Evolutionary conservation across 108 stramenopile genomes (phyloP).

Genomic region (Cyclotella atomus): DNA sequence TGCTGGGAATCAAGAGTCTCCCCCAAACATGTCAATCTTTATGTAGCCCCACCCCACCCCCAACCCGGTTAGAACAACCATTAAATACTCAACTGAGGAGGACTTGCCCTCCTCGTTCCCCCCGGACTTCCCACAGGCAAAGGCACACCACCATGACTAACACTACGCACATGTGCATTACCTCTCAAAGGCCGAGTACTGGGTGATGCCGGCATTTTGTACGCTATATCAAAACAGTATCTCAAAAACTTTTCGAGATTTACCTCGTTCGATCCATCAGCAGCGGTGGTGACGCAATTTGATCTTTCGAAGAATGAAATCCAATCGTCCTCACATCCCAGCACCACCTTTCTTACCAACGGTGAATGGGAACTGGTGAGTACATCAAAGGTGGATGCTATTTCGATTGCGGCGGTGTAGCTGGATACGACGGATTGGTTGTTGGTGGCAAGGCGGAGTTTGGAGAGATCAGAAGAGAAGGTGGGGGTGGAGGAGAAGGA

Average conservation of each 20-base stretch:
- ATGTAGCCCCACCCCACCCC: neutral
- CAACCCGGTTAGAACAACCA: neutral
- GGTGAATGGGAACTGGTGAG: constrained; percentile 34
- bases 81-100: constrained; percentile 3
- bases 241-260: constrained; percentile 37
- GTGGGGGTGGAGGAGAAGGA: constrained; percentile 48
- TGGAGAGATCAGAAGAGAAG: constrained; percentile 45
- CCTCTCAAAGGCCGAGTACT: neutral
- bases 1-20: too few relatives aligned
- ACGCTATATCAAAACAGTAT: constrained; percentile 50
- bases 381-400: constrained; percentile 45
- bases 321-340: constrained; percentile 28
- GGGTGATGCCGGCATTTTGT: constrained; percentile 49
- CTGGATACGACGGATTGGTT: constrained; percentile 5
- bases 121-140: neutral
- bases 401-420: constrained; percentile 28
- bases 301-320: constrained; percentile 15
- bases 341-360: constrained; percentile 24
- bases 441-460: constrained; percentile 13
- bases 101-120: neutral
- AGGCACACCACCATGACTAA: neutral
- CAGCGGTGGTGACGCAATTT: neutral
- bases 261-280: neutral
- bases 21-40: neutral
- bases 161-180: neutral